Conservation (phyloP, 257 asterid species). For the Nicotiana benthamiana region DNA sequence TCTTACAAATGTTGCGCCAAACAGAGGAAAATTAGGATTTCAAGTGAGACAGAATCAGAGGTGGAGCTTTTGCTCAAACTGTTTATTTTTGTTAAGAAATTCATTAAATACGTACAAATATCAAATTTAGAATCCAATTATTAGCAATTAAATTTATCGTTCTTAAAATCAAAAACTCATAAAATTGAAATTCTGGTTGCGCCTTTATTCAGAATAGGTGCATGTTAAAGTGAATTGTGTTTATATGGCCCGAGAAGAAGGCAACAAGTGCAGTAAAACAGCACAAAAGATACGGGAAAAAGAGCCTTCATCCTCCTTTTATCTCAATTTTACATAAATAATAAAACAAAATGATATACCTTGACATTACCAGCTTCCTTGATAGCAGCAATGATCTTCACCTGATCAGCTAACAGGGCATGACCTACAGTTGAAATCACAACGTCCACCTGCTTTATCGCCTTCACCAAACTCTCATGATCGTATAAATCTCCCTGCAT, state of each 20-base stretch:
- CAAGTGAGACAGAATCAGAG: too few species aligned
- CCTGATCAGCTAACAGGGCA: constrained; percentile 42
- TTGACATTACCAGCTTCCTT: constrained; percentile 66
- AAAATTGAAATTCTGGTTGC: too few species aligned
- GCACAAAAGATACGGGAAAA: neutral
- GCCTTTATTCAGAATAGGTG: too few species aligned
- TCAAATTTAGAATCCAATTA: too few species aligned
- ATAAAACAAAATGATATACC: constrained; percentile 17
- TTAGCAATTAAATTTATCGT: too few species aligned
- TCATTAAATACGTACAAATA: too few species aligned
- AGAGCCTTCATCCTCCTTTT: neutral
- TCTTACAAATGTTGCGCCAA: neutral
- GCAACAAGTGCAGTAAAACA: neutral
- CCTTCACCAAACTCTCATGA: constrained; percentile 51
- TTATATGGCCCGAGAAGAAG: neutral
- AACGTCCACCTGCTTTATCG: constrained; percentile 58
- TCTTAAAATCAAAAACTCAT: too few species aligned
- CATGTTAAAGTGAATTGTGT: too few species aligned
- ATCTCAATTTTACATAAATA: neutral
- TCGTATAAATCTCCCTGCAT: constrained; percentile 51
- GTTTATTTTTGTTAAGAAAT: too few species aligned
- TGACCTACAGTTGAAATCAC: constrained; percentile 58
- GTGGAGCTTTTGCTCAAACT: too few species aligned
- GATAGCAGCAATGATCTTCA: constrained; percentile 51
- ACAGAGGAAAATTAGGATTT: too few species aligned